phyloP scores from a whole-genome alignment of 139 green algal genomes.

The Gonium pectorale region DNA sequence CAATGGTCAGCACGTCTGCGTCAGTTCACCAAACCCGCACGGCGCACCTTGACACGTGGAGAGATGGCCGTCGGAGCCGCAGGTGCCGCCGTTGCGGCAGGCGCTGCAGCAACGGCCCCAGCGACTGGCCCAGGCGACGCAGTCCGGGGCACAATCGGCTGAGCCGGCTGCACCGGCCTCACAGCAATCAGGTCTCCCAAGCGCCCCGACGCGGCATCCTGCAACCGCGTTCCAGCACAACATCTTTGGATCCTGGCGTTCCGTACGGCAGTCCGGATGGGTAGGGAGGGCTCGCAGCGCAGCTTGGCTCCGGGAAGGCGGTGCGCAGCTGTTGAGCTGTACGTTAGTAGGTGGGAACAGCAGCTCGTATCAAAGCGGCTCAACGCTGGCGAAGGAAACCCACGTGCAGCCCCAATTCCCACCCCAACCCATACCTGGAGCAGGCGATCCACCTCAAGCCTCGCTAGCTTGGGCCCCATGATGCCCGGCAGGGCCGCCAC shows the following conservation, averaged over 20 bases:
- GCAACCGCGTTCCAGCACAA: not conserved
- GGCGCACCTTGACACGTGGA: constrained; percentile 9
- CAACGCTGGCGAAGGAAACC: too few species aligned
- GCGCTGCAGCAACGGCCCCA: not conserved
- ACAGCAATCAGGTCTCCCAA: constrained; percentile 12
- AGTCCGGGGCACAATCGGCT: too few species aligned
- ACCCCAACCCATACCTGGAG: not conserved
- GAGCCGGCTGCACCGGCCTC: not conserved
- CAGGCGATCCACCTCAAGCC: not conserved
- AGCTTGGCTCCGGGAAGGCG: not conserved
- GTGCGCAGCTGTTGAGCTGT: not conserved
- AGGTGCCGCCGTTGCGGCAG: not conserved
- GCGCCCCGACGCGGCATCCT: constrained; percentile 14
- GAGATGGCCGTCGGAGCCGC: not conserved
- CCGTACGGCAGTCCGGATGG: too few species aligned
- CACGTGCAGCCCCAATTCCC: too few species aligned
- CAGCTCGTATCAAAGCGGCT: not conserved
- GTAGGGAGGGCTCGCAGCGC: too few species aligned
- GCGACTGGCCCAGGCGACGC: not conserved
- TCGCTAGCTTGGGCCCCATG: not conserved
- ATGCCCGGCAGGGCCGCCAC: not conserved
- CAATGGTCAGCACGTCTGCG: too few species aligned
- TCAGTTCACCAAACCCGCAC: too few species aligned
- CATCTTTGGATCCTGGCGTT: too few species aligned
- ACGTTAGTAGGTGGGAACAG: not conserved